These are phyloP conservation scores for Sarcodon aspratus DNA, from an alignment of 768 basidiomycete genomes.

Conservation along the genomic window DNA sequence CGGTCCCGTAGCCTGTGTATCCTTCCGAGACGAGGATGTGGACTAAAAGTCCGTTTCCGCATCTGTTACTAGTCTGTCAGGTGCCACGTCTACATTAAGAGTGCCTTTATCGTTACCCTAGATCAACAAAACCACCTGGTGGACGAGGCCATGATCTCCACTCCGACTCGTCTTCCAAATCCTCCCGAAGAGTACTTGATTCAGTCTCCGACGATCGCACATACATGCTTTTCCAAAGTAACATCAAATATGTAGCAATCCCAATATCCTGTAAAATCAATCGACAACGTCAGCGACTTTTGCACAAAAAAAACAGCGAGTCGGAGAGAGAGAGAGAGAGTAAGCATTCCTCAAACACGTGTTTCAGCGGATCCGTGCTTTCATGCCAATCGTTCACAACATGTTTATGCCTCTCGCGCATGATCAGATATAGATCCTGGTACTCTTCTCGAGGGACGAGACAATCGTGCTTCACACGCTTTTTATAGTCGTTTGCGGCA, in stretches of 20 bases:
- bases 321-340: background rate
- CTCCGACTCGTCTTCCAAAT: background rate
- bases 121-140: background rate
- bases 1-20: constrained; percentile 75
- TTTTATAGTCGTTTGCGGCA: constrained; percentile 68
- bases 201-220: constrained; percentile 2
- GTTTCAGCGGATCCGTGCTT: constrained; percentile 78
- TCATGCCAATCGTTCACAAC: constrained; percentile 70
- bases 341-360: constrained; percentile 69
- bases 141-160: background rate
- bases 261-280: constrained; percentile 64
- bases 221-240: constrained; percentile 80
- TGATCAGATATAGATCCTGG: constrained; percentile 82
- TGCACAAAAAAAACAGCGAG: background rate
- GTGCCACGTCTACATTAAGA: background rate
- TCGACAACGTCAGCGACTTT: background rate
- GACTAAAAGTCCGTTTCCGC: constrained; percentile 87
- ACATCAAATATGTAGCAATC: constrained; percentile 86
- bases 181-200: background rate
- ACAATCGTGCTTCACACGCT: constrained; percentile 77
- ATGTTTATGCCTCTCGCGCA: constrained; percentile 78
- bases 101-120: background rate
- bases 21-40: constrained; percentile 82
- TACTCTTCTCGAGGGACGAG: constrained; percentile 67
- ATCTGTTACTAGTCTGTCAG: constrained; percentile 33